A percentile compares a stretch with the other conserved stretches of the same genome.
Evolutionary conservation across 306 rosid genomes (phyloP).

Genomic region (Citrullus mucosospermus): DNA sequence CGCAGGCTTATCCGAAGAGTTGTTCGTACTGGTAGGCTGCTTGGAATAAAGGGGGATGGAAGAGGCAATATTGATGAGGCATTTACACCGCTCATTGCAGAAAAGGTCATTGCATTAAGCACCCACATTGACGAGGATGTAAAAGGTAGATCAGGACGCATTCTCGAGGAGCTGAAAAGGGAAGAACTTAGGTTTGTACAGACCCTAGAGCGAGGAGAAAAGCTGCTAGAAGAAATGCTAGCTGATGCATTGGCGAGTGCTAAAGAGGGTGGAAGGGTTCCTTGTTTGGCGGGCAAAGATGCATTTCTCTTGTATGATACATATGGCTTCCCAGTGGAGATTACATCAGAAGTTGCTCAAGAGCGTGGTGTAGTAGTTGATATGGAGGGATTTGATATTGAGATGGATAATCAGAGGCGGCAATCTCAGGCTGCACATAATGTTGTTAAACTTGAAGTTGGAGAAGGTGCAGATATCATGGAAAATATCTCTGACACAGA

Average conservation of each 20-base stretch:
- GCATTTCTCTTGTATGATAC: conserved; percentile 94
- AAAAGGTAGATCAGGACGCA: conserved; percentile 41
- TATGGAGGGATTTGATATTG: conserved; percentile 66
- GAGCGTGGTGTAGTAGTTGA: conserved; percentile 76
- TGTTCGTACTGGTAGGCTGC: conserved; percentile 87
- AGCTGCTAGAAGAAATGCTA: conserved; percentile 74
- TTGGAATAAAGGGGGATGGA: conserved; percentile 83
- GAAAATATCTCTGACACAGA: conserved; percentile 64
- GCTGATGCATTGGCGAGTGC: conserved; percentile 49
- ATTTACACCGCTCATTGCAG: conserved; percentile 76
- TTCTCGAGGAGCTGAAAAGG: conserved; percentile 79
- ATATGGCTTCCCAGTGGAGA: conserved; percentile 77
- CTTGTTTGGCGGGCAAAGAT: conserved; percentile 76
- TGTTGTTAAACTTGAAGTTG: conserved; percentile 62
- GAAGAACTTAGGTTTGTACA: conserved; percentile 95
- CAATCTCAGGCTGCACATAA: conserved; percentile 96
- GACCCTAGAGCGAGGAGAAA: conserved; percentile 87
- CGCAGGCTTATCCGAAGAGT: conserved; percentile 90
- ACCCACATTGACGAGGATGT: conserved; percentile 51
- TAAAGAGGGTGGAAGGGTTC: conserved; percentile 39
- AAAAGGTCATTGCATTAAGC: conserved; percentile 72
- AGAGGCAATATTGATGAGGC: conserved; percentile 72
- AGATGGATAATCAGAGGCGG: conserved; percentile 93
- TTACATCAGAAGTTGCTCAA: conserved; percentile 89
- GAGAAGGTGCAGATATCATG: conserved; percentile 46